Conservation (phyloP, 202 grass and related monocot genomes). For the Tripidium arundinaceum region DNA sequence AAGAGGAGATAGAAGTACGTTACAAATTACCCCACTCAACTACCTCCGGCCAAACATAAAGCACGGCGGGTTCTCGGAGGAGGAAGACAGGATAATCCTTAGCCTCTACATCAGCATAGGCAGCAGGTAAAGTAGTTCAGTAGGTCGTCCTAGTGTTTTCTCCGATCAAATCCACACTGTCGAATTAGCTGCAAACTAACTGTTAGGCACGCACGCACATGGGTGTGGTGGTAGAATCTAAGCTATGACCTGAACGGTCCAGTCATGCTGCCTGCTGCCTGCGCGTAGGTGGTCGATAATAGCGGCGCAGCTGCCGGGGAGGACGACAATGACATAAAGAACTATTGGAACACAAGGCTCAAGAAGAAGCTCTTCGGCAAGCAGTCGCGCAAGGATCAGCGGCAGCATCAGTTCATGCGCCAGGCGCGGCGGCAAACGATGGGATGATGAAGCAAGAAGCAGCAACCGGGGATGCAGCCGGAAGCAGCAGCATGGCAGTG, state of each 20-base stretch:
- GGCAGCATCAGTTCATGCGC: conserved; percentile 26
- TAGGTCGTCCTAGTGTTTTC: neutral
- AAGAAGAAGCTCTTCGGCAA: conserved; percentile 99
- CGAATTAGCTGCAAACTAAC: conserved; percentile 30
- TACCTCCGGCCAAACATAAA: conserved; percentile 95
- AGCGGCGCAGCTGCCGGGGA: conserved; percentile 85
- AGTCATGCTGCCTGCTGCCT: conserved; percentile 8
- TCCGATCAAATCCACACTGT: conserved; percentile 35
- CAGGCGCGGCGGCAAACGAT: neutral
- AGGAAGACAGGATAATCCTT: conserved; percentile 89
- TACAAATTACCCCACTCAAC: too few species aligned
- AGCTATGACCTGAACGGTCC: conserved; percentile 38
- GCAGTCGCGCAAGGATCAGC: conserved; percentile 47
- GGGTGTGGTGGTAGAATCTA: neutral
- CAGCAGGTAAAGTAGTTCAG: conserved; percentile 64
- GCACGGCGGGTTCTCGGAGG: conserved; percentile 91
- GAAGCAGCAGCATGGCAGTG: conserved; percentile 16
- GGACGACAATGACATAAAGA: conserved; percentile 99
- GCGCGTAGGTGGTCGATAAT: conserved; percentile 91
- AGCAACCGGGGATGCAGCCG: conserved; percentile 4
- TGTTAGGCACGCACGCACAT: conserved; percentile 39
- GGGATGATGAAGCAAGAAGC: conserved; percentile 51
- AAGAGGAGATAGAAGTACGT: too few species aligned
- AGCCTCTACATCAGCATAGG: conserved; percentile 94
- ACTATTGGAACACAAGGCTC: conserved; percentile 98